A percentile compares a stretch with the other conserved stretches of the same genome.
These are phyloP conservation scores for Podaxis sp. DNA, from an alignment of 768 basidiomycete species.

Conservation along the genomic window DNA sequence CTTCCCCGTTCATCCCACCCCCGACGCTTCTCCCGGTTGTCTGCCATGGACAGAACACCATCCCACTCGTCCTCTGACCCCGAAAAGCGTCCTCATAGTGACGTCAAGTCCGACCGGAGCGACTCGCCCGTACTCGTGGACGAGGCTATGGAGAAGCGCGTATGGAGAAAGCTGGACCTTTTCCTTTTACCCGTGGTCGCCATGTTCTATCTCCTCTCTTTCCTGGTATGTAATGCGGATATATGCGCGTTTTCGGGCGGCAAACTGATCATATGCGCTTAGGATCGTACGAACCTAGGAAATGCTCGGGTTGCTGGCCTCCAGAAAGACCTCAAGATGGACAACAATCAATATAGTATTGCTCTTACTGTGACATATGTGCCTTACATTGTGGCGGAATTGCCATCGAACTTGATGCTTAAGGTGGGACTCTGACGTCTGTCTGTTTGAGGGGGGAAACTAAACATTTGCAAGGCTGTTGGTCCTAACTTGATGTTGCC, in stretches of 20 bases:
- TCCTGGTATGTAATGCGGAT: constrained; percentile 39
- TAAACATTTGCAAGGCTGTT: constrained; percentile 33
- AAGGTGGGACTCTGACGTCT: constrained; percentile 34
- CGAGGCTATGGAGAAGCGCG: constrained; percentile 35
- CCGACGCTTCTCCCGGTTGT: not conserved
- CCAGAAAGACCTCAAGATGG: constrained; percentile 52
- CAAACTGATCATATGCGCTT: not conserved
- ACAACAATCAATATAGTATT: constrained; percentile 48
- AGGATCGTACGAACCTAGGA: constrained; percentile 57
- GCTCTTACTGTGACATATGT: constrained; percentile 49
- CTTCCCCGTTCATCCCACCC: not conserved
- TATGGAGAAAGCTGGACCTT: constrained; percentile 51
- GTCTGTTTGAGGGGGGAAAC: not conserved
- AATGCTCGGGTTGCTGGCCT: constrained; percentile 66
- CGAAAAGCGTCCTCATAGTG: constrained; percentile 30
- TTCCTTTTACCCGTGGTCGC: constrained; percentile 48
- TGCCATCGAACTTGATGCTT: constrained; percentile 61
- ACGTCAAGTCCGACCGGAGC: constrained; percentile 22
- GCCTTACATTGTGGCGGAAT: constrained; percentile 57
- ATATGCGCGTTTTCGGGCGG: not conserved
- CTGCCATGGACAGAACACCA: constrained; percentile 25
- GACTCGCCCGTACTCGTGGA: constrained; percentile 23
- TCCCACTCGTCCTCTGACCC: constrained; percentile 27
- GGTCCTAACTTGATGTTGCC: constrained; percentile 63
- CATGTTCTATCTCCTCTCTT: constrained; percentile 52